Conservation (phyloP, 1,284 basidiomycete genomes). For the Meripilus lineatus region DNA sequence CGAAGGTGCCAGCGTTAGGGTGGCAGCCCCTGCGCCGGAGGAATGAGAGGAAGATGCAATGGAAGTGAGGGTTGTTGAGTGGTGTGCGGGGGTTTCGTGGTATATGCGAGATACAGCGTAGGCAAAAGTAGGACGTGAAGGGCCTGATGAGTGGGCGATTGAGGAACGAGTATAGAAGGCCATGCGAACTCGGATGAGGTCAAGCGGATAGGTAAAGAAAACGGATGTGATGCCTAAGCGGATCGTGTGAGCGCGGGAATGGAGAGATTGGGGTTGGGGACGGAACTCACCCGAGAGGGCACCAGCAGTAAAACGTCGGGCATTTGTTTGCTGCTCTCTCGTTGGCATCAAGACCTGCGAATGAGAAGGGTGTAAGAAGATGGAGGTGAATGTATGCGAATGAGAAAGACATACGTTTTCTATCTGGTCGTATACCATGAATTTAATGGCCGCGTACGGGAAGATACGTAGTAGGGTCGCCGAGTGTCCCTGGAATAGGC, state of each 20-base stretch:
- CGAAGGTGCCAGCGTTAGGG: background rate
- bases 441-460: constrained; percentile 97
- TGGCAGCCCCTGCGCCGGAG: constrained; percentile 10
- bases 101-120: constrained; percentile 67
- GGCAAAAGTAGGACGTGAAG: constrained; percentile 51
- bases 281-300: constrained; percentile 70
- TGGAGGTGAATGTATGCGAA: background rate
- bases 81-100: constrained; percentile 47
- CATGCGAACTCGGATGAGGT: constrained; percentile 92
- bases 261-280: constrained; percentile 3
- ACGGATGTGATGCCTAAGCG: constrained; percentile 82
- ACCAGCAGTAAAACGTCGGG: constrained; percentile 85
- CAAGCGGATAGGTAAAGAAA: constrained; percentile 91
- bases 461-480: constrained; percentile 85
- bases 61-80: constrained; percentile 16
- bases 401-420: constrained; percentile 51
- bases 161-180: constrained; percentile 76
- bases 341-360: constrained; percentile 79
- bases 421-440: constrained; percentile 93
- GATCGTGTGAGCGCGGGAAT: background rate
- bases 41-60: constrained; percentile 9
- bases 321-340: constrained; percentile 71
- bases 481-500: constrained; percentile 93
- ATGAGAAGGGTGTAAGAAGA: background rate
- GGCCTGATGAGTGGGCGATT: no score